Percentiles rank a stretch among this genome's conserved stretches.
These are phyloP conservation scores for Starmerella ratchasimensis DNA, from an alignment of 805 yeast genomes.

Conservation along the genomic window DNA sequence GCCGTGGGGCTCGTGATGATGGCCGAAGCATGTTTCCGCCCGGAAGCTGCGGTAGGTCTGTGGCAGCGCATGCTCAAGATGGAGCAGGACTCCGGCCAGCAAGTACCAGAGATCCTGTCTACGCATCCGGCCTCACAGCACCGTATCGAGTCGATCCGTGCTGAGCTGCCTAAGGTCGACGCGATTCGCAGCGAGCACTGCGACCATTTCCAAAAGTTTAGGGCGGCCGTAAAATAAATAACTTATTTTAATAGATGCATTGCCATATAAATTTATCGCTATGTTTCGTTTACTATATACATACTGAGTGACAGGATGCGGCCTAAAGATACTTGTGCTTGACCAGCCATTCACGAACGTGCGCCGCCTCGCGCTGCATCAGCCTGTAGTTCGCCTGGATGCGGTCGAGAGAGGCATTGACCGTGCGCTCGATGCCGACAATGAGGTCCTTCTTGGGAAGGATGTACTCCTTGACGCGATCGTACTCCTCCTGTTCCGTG, in stretches of 20 bases:
- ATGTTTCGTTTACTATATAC: too few species aligned
- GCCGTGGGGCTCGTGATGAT: conserved; percentile 83
- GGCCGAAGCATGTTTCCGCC: conserved; percentile 80
- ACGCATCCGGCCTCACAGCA: conserved; percentile 81
- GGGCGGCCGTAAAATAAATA: neutral
- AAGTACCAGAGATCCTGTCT: conserved; percentile 50
- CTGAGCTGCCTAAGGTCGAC: conserved; percentile 42
- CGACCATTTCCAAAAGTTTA: conserved; percentile 1
- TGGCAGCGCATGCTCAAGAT: conserved; percentile 69
- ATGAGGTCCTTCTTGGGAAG: conserved; percentile 36
- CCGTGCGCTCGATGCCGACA: conserved; percentile 40
- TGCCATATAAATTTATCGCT: too few species aligned
- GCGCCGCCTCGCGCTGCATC: too few species aligned
- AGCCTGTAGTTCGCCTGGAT: conserved; percentile 19
- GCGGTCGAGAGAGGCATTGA: conserved; percentile 37
- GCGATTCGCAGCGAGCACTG: conserved; percentile 6
- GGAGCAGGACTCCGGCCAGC: conserved; percentile 29
- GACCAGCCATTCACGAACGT: too few species aligned
- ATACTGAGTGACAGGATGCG: too few species aligned
- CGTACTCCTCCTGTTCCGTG: conserved; percentile 40
- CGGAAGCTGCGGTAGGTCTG: conserved; percentile 54
- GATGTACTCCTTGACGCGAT: conserved; percentile 40
- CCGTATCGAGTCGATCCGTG: conserved; percentile 52
- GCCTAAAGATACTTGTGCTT: too few species aligned
- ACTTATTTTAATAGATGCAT: too few species aligned